Percentiles rank a stretch among this genome's conserved stretches.
These are phyloP conservation scores for Ceratocystiopsis minuta DNA, from an alignment of 2,329 filamentous ascomycete species.

Conservation along the genomic window DNA sequence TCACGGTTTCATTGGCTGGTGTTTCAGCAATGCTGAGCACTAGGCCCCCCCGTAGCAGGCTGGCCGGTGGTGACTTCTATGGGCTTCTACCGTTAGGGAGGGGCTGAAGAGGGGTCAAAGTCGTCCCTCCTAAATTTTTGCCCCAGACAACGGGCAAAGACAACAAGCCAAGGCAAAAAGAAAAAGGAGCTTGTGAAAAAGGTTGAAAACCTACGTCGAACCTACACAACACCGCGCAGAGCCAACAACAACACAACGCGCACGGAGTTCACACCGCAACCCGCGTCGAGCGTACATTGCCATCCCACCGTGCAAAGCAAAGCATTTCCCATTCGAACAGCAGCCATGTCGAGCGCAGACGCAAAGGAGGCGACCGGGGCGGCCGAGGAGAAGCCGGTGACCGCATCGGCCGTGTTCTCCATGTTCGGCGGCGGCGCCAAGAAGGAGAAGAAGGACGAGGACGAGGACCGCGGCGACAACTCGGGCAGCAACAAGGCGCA, in stretches of 20 bases:
- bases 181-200: slow-evolving; percentile 1
- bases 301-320: too few species aligned
- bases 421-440: slow-evolving; percentile 98
- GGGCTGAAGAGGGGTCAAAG: slow-evolving; percentile 7
- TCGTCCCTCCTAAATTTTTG: slow-evolving; percentile 1
- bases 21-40: background rate
- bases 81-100: background rate
- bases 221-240: background rate
- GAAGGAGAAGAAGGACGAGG: slow-evolving; percentile 83
- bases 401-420: slow-evolving; percentile 62
- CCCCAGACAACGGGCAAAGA: slow-evolving; percentile 7
- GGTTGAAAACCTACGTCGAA: background rate
- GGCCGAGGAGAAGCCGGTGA: slow-evolving; percentile 25
- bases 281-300: background rate
- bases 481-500: slow-evolving; percentile 78
- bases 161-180: background rate
- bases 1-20: too few species aligned
- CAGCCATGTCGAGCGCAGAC: slow-evolving; percentile 18
- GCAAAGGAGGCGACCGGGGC: slow-evolving; percentile 17
- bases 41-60: too few species aligned
- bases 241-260: too few species aligned
- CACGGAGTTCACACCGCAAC: too few species aligned
- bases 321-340: too few species aligned
- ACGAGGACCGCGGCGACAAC: slow-evolving; percentile 68
- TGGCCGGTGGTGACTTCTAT: background rate